Base-by-base conservation (phyloP, 768 basidiomycete species). In the Agaricus blazei region DNA sequence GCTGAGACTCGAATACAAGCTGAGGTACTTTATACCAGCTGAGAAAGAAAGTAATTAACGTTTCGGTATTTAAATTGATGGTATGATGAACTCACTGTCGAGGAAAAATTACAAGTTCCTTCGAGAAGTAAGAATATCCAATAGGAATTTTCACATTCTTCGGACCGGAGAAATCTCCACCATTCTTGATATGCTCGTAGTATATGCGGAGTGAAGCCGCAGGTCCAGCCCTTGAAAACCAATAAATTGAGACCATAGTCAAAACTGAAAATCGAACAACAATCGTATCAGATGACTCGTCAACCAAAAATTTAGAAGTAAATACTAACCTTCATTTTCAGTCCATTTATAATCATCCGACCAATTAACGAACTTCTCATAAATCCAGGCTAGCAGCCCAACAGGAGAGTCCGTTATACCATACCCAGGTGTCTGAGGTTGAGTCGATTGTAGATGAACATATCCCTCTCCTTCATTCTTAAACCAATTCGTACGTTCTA, bases 201-300 rank as follows among this genome's bases (percentile, higher is more conserved):
- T 85, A 86, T 23, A 84, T 83, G 11, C 83, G 70, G 7, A 78
- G 19, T 0, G 84, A 78, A 0, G 84, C 81, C 2, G 81, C 73
- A 4, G 85, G 83, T 0, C 83, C 83, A 0, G 77, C 72, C 9
- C 75, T 72, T 4, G 83, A 84, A 67, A 83, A 82, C 72, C 74
- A 78, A 61, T 79, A 83, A 9, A 82, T 70, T 2, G 81, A 82
- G 24, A 83, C 65, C 81, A 81, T 84, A 0, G 79, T 82, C 24
- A 84, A 59, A 4, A 83, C 82, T 83, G 54, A 12, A 23, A 14
- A 19, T 19, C 19, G 19, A 19, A 41, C 40, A 15, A 41, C 19
- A 1, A 24, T 51, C 23, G 19, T 31, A 4, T 50, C 19, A 5
- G 9, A 54, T 38, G 34, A 34, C 2, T 6, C 3, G 34, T 11